A percentile compares a stretch with the other conserved stretches of the same genome.
phyloP scores from a whole-genome alignment of 179 eudicot genomes.

The Drosera spatulata region DNA sequence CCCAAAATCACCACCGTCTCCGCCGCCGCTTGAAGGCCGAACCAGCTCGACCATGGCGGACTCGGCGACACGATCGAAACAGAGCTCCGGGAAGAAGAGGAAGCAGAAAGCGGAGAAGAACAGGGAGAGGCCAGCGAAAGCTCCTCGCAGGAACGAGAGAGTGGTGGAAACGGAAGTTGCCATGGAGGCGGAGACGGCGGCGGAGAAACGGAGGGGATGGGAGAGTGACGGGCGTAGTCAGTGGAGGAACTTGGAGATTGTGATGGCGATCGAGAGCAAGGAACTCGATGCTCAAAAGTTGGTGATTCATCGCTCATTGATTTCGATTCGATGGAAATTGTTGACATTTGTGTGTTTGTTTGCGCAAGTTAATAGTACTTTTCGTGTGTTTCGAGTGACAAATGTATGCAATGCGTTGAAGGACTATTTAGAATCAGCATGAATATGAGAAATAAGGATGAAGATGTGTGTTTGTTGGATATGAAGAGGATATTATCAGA shows the following conservation, averaged over 20 bases:
- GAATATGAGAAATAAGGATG: too few species aligned
- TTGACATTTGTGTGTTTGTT: not conserved
- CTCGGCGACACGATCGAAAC: conserved; percentile 8
- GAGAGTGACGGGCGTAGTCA: conserved; percentile 7
- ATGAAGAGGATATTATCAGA: too few species aligned
- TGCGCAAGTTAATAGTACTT: not conserved
- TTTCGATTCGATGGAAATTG: not conserved
- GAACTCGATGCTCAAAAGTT: conserved; percentile 29
- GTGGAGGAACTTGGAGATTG: conserved; percentile 68
- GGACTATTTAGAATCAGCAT: too few species aligned
- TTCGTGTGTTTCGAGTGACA: not conserved
- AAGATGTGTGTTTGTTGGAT: too few species aligned
- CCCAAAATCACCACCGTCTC: too few species aligned
- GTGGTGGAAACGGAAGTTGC: conserved; percentile 6
- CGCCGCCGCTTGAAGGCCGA: not conserved
- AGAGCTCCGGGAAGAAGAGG: conserved; percentile 7
- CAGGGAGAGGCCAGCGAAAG: conserved; percentile 17
- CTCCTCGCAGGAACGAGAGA: conserved; percentile 11
- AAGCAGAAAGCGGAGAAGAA: conserved; percentile 25
- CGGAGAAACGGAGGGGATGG: conserved; percentile 3
- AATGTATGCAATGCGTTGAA: too few species aligned
- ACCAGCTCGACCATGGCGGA: conserved; percentile 24
- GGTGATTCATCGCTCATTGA: conserved; percentile 6
- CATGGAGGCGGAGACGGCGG: conserved; percentile 7
- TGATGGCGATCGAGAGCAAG: conserved; percentile 47